phyloP scores from a whole-genome alignment of 2,329 filamentous ascomycete species.

The Escovopsis weberi region DNA sequence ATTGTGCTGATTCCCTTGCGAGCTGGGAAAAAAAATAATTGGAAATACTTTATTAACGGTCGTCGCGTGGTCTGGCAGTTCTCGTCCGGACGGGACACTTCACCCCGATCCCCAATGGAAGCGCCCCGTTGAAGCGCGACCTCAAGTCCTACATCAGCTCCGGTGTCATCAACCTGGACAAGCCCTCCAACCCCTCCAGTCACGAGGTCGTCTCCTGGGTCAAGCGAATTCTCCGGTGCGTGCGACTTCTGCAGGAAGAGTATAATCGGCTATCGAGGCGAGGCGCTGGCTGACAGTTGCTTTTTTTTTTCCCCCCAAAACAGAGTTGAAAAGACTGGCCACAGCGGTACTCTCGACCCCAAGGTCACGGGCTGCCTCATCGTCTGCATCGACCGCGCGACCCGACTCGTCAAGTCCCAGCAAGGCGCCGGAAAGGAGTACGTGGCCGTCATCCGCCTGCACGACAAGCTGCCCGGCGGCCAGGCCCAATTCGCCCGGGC shows the following conservation, averaged over 20 bases:
- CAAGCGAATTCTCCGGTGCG: slow-evolving; percentile 85
- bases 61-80: slow-evolving; percentile 33
- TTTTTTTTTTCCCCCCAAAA: too few species aligned
- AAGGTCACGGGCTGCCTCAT: slow-evolving; percentile 96
- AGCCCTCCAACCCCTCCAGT: slow-evolving; percentile 87
- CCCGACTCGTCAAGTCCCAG: slow-evolving; percentile 94
- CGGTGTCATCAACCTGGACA: slow-evolving; percentile 84
- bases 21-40: too few species aligned
- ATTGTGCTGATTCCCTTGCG: too few species aligned
- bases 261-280: too few species aligned
- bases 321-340: slow-evolving; percentile 75
- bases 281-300: too few species aligned
- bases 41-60: too few species aligned
- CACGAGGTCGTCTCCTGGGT: slow-evolving; percentile 99
- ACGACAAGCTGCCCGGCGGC: slow-evolving; percentile 88
- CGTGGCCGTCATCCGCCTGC: slow-evolving; percentile 84
- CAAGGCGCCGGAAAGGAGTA: slow-evolving; percentile 99
- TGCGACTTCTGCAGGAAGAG: slow-evolving; percentile 1
- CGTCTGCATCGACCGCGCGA: slow-evolving; percentile 91
- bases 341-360: slow-evolving; percentile 94
- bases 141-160: slow-evolving; percentile 95
- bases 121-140: slow-evolving; percentile 81
- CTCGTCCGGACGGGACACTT: slow-evolving; percentile 91
- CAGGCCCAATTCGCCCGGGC: slow-evolving; percentile 86
- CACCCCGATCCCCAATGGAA: slow-evolving; percentile 89